phyloP scores from a whole-genome alignment of 768 basidiomycete species.

The Naganishia randhawae region DNA sequence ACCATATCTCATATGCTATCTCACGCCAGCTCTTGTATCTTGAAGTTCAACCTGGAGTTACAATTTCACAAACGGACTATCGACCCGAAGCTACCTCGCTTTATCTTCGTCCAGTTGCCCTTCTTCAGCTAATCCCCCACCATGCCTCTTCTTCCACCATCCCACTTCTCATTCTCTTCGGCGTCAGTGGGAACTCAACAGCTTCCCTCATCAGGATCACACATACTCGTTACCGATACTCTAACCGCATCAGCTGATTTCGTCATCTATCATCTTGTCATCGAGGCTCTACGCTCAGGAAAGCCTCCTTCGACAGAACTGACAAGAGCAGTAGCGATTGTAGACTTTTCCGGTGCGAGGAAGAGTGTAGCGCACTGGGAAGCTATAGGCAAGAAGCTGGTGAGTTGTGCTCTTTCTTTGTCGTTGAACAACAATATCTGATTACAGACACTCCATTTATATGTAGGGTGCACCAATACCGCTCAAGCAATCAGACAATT shows the following conservation, averaged over 20 bases:
- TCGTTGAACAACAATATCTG: background rate
- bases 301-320: background rate
- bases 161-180: slow-evolving; percentile 16
- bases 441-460: background rate
- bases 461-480: slow-evolving; percentile 9
- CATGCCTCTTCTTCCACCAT: slow-evolving; percentile 1
- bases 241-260: slow-evolving; percentile 39
- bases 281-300: slow-evolving; percentile 29
- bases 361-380: slow-evolving; percentile 35
- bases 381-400: slow-evolving; percentile 43
- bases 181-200: background rate
- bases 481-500: slow-evolving; percentile 2
- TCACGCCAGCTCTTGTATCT: no score
- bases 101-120: no score
- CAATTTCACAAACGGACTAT: no score
- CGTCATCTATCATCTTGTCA: slow-evolving; percentile 38
- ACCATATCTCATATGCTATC: no score
- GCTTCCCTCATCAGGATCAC: slow-evolving; percentile 37
- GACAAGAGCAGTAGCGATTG: slow-evolving; percentile 33
- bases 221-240: slow-evolving; percentile 45
- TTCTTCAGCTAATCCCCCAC: no score
- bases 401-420: slow-evolving; percentile 23
- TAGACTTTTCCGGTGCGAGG: slow-evolving; percentile 43
- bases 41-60: no score
- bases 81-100: no score